Conservation (phyloP, 306 rosid species). For the Vachellia collinsii region DNA sequence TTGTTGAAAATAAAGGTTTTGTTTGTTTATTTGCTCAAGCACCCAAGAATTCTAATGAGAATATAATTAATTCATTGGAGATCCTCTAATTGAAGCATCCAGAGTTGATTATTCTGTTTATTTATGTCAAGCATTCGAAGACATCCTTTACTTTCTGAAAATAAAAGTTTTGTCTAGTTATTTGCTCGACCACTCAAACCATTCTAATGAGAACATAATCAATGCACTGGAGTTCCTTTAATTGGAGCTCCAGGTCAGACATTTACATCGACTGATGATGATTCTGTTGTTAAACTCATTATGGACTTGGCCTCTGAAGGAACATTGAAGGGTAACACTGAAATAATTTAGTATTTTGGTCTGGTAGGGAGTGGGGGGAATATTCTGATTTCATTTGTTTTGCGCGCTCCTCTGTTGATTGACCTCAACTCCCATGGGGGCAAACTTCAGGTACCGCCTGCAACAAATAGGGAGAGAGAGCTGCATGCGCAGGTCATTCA, state of each 20-base stretch:
- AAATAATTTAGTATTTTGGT: constrained; percentile 19
- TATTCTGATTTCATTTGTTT: constrained; percentile 23
- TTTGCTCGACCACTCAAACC: background rate
- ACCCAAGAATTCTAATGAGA: background rate
- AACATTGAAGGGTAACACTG: constrained; percentile 6
- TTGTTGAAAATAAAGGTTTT: background rate
- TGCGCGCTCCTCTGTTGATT: constrained; percentile 28
- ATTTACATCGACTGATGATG: background rate
- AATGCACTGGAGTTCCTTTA: background rate
- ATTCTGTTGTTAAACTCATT: background rate
- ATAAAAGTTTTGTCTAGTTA: background rate
- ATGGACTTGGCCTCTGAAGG: background rate
- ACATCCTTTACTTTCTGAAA: constrained; percentile 12
- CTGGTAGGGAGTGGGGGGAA: background rate
- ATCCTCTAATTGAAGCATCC: background rate
- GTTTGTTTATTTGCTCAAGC: constrained; percentile 6
- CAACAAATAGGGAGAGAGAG: constrained; percentile 74
- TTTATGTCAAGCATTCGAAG: constrained; percentile 6
- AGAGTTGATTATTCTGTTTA: background rate
- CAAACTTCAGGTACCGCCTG: constrained; percentile 58
- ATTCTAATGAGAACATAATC: constrained; percentile 1
- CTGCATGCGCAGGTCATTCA: constrained; percentile 65
- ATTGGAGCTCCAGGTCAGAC: background rate
- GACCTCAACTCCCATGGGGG: constrained; percentile 30
- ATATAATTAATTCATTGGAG: background rate